Base-by-base conservation (phyloP, 176 grass and related monocot species). In the Hsuehochloa calcarea region DNA sequence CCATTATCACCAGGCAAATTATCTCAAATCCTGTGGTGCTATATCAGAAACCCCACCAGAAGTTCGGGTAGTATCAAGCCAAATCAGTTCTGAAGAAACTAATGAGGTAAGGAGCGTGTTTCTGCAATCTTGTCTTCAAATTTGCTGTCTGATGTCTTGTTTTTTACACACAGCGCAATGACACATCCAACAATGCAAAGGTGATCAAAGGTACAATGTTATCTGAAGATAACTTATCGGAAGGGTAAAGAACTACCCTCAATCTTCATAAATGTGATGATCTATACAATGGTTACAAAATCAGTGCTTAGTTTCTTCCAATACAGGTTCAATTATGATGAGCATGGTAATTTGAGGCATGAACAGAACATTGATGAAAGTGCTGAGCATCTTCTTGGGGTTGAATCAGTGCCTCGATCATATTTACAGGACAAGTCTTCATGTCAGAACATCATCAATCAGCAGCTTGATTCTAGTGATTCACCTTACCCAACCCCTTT, bases 401-500 rank as follows among this genome's bases (percentile, higher is more conserved):
- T 22, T 65, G 70, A 84, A 44, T 87, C 75, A 47, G 56, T 60
- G 19, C 23, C 59, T 45, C 67, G 54, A 72, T 61, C 79, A 76
- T 49, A 44, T 47, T 80, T 25, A 25, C 37, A 68, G 39, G 78
- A 88, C 3, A 83, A 52, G 20, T 76, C 82, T 77, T 84, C 87
- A 56, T 60, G 16, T 60, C 68, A 66, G 43, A 68, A 49, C 23
- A 72, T 45, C 5, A 67, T 3, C 19, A 85, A 79, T 31, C 81
- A 84, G 16, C 47, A 6, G 4, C 68, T 41, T 37, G 85, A 77
- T 56, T 83, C 47, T 26, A 88, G 19, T 16, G 70, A 90, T 78
- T 96, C 96, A 65, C 91, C 96, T 68, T 92, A 74, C 49, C 91
- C 90, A 20, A 99, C 96, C 26, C 96, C 96, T 19, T 34, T 96